phyloP scores from a whole-genome alignment of 2,329 filamentous ascomycete genomes.

The Xylaria digitata region DNA sequence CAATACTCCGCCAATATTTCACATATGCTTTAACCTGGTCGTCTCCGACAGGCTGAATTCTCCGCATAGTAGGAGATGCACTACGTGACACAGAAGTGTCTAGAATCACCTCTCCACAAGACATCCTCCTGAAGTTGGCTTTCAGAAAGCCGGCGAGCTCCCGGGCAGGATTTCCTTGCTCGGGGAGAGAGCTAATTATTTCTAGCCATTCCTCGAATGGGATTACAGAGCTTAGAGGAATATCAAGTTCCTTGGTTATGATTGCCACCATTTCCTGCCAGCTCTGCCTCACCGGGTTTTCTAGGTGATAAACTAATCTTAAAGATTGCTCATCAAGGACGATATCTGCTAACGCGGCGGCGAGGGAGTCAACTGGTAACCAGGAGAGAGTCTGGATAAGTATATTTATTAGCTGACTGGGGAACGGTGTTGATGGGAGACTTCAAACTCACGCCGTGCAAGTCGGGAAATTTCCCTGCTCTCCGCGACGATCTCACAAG shows the following conservation, averaged over 20 bases:
- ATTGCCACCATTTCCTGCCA: conserved; percentile 7
- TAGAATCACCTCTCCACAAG: conserved; percentile 17
- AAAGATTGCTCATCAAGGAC: neutral
- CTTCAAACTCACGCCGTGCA: conserved; percentile 37
- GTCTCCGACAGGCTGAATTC: too few relatives aligned
- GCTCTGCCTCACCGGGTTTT: conserved; percentile 26
- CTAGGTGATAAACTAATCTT: conserved; percentile 20
- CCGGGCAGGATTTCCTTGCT: neutral
- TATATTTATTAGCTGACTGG: neutral
- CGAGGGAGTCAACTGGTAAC: conserved; percentile 21
- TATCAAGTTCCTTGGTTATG: neutral
- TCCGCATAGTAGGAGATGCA: too few relatives aligned
- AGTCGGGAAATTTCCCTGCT: conserved; percentile 34
- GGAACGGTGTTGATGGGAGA: neutral
- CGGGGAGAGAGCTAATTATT: too few relatives aligned
- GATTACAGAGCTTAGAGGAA: neutral
- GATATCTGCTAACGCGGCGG: conserved; percentile 12
- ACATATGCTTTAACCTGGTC: too few relatives aligned
- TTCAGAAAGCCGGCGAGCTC: conserved; percentile 5
- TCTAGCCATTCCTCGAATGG: neutral
- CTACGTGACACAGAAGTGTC: neutral
- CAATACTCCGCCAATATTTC: too few relatives aligned
- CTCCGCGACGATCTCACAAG: conserved; percentile 57
- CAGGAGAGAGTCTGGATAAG: conserved; percentile 14
- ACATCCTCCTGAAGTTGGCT: conserved; percentile 9